These are phyloP conservation scores for Suillus cothurnatus DNA, from an alignment of 768 basidiomycete genomes.

Conservation along the genomic window DNA sequence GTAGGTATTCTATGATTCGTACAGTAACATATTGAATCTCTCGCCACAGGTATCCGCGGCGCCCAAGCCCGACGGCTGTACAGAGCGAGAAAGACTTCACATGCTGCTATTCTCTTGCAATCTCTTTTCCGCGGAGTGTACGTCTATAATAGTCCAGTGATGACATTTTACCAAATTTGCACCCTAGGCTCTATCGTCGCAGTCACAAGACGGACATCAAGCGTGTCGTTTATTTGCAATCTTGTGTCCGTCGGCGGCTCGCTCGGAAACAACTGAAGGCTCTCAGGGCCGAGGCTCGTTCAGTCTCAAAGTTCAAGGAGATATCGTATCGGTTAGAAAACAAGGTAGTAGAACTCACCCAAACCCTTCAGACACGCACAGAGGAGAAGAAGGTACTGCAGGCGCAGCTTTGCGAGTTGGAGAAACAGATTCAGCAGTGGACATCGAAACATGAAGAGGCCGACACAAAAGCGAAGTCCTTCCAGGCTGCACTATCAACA, in stretches of 20 bases:
- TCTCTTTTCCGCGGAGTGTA: constrained; percentile 88
- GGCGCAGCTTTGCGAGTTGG: constrained; percentile 71
- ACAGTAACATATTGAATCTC: constrained; percentile 5
- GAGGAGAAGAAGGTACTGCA: constrained; percentile 89
- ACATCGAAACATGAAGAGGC: constrained; percentile 86
- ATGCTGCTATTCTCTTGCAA: constrained; percentile 77
- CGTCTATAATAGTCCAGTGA: constrained; percentile 33
- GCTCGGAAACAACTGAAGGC: constrained; percentile 85
- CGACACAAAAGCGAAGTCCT: constrained; percentile 70
- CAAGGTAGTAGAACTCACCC: constrained; percentile 98
- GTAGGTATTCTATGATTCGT: constrained; percentile 52
- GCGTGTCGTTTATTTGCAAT: constrained; percentile 84
- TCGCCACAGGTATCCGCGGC: constrained; percentile 68
- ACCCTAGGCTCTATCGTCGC: constrained; percentile 54
- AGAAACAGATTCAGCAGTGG: constrained; percentile 87
- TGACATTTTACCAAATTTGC: constrained; percentile 10
- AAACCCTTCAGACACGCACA: constrained; percentile 86
- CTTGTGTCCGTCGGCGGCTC: constrained; percentile 85
- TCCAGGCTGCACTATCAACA: constrained; percentile 67
- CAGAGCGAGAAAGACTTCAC: constrained; percentile 52
- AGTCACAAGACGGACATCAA: constrained; percentile 60
- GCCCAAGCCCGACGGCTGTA: constrained; percentile 64
- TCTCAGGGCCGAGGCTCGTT: constrained; percentile 90
- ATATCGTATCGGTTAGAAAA: constrained; percentile 98
- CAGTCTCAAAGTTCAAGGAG: constrained; percentile 97